phyloP scores from a whole-genome alignment of 78 protist species.

The Protostelium mycophagum region DNA sequence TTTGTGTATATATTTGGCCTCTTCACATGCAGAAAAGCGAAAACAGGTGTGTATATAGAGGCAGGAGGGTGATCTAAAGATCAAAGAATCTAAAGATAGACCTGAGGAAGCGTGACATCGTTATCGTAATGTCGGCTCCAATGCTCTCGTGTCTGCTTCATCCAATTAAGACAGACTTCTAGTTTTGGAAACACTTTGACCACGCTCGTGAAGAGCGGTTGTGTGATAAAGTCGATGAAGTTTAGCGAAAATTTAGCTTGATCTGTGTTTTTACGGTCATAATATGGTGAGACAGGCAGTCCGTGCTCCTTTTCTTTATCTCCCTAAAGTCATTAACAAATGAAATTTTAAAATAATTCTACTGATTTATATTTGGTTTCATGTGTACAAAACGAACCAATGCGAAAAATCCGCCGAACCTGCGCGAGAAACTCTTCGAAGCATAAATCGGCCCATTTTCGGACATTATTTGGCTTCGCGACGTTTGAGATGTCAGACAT shows the following conservation, averaged over 20 bases:
- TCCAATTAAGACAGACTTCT: not conserved
- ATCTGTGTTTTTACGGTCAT: conserved; percentile 12
- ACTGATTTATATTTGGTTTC: no score
- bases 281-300: conserved; percentile 15
- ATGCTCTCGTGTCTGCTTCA: conserved; percentile 6
- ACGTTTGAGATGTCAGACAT: conserved; percentile 53
- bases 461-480: conserved; percentile 16
- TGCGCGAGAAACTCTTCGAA: conserved; percentile 15
- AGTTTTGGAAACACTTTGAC: conserved; percentile 33
- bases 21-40: no score
- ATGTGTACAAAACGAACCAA: no score
- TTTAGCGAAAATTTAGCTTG: conserved; percentile 16
- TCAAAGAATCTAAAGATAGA: no score
- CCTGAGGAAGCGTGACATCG: not conserved
- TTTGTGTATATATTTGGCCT: no score
- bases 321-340: no score
- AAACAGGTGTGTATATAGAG: no score
- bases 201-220: conserved; percentile 11
- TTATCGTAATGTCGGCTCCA: conserved; percentile 2
- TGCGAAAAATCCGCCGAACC: no score
- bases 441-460: conserved; percentile 21
- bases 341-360: no score
- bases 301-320: conserved; percentile 23
- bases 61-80: no score
- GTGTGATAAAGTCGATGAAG: conserved; percentile 42